Conservation (phyloP, 2,329 filamentous ascomycete genomes). For the Fusarium foetens region DNA sequence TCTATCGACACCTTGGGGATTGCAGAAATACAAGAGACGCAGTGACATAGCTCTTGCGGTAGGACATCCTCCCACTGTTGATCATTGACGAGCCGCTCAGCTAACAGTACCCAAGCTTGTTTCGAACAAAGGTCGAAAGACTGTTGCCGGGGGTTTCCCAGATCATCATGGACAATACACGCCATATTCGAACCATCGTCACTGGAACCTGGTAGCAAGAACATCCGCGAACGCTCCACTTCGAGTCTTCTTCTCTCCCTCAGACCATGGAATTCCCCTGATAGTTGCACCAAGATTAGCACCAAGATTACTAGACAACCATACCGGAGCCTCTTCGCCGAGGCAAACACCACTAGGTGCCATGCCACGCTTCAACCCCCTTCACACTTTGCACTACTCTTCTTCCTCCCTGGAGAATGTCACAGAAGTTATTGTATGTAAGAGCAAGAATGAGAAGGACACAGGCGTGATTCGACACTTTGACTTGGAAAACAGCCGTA, state of each 20-base stretch:
- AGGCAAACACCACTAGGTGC: not conserved
- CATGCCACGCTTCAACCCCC: not conserved
- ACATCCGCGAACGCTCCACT: not conserved
- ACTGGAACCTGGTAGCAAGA: not conserved
- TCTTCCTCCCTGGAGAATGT: not conserved
- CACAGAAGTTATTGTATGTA: not conserved
- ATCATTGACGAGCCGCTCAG: too few species aligned
- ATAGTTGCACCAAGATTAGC: not conserved
- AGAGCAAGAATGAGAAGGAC: not conserved
- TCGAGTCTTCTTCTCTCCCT: not conserved
- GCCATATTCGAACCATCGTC: not conserved
- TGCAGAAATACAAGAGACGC: constrained; percentile 4
- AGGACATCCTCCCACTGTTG: not conserved
- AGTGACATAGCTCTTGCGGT: constrained; percentile 14
- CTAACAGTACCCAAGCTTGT: not conserved
- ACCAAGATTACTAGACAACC: rapidly evolving
- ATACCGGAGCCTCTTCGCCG: rapidly evolving
- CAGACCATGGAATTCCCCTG: not conserved
- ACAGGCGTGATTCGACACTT: not conserved
- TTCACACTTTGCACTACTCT: not conserved
- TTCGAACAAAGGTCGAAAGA: not conserved
- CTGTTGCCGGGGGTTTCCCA: constrained; percentile 3
- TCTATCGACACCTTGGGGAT: constrained; percentile 1
- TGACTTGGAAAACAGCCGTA: not conserved
- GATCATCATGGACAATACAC: not conserved